Conservation (phyloP, 768 basidiomycete species). For the Royoungia palumana region DNA sequence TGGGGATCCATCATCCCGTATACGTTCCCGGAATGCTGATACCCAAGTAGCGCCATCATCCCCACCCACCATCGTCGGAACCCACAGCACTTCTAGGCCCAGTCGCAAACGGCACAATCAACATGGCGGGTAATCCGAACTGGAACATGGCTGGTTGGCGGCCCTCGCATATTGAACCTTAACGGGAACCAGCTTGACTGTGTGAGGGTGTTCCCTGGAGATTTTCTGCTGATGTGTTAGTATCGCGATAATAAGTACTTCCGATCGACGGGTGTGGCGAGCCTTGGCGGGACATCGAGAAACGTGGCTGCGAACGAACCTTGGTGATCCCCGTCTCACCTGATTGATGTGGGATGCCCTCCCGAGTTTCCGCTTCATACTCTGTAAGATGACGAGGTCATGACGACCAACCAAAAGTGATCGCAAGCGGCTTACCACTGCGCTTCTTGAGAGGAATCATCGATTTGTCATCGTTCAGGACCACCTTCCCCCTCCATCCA, state of each 20-base stretch:
- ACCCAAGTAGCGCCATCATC: conserved; percentile 55
- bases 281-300: conserved; percentile 52
- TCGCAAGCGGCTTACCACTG: conserved; percentile 60
- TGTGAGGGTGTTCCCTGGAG: conserved; percentile 43
- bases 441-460: conserved; percentile 99
- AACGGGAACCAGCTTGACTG: conserved; percentile 46
- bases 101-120: conserved; percentile 65
- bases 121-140: conserved; percentile 57
- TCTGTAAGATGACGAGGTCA: conserved; percentile 43
- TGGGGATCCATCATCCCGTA: conserved; percentile 66
- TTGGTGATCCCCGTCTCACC: conserved; percentile 74
- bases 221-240: conserved; percentile 65
- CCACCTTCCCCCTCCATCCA: conserved; percentile 90
- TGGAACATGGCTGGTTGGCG: conserved; percentile 45
- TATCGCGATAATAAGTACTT: conserved; percentile 89
- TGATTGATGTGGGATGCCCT: conserved; percentile 68
- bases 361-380: conserved; percentile 94
- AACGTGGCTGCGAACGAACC: conserved; percentile 52
- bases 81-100: conserved; percentile 66
- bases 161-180: conserved; percentile 39
- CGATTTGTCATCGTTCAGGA: conserved; percentile 91
- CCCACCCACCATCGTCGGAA: conserved; percentile 66
- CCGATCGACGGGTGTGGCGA: conserved; percentile 71
- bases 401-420: not conserved
- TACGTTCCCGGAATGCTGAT: conserved; percentile 69